phyloP scores from a whole-genome alignment of 2,329 filamentous ascomycete species.

The Magnaporthiopsis rhizophila region DNA sequence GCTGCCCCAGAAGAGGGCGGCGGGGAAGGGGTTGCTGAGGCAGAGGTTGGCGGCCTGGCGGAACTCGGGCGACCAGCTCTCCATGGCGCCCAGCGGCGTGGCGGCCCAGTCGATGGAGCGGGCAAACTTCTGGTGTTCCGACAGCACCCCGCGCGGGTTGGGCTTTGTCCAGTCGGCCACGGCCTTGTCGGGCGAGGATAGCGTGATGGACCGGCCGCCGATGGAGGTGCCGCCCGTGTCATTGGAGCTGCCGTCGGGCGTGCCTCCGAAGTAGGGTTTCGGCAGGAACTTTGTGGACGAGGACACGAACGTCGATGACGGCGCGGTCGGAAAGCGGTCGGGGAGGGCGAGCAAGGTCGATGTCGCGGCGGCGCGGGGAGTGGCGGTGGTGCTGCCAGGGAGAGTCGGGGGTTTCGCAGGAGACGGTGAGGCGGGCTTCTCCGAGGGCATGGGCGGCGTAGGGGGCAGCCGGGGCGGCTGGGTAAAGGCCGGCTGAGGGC shows the following conservation, averaged over 20 bases:
- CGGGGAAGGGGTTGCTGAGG: constrained; percentile 32
- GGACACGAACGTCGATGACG: too few species aligned
- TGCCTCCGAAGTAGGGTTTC: too few species aligned
- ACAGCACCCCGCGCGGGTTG: constrained; percentile 21
- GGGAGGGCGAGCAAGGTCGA: too few species aligned
- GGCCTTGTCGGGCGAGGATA: constrained; percentile 24
- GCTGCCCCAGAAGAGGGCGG: constrained; percentile 52
- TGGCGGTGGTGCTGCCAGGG: too few species aligned
- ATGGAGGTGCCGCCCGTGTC: constrained; percentile 19
- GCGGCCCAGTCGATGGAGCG: constrained; percentile 31
- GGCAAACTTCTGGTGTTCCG: constrained; percentile 21
- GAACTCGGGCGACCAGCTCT: constrained; percentile 34
- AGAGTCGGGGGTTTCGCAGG: too few species aligned
- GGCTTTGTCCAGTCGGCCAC: constrained; percentile 27
- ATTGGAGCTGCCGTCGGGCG: constrained; percentile 18
- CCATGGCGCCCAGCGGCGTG: constrained; percentile 35
- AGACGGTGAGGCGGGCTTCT: too few species aligned
- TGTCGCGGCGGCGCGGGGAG: too few species aligned
- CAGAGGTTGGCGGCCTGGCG: constrained; percentile 31
- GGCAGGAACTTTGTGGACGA: constrained; percentile 6
- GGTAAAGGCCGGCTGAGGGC: too few species aligned
- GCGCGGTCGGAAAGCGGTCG: too few species aligned
- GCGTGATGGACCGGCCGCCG: constrained; percentile 16
- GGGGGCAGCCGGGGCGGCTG: too few species aligned
- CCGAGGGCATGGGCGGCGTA: too few species aligned